These are phyloP conservation scores for Boletus sensibilis DNA, from an alignment of 768 basidiomycete species.

Conservation along the genomic window DNA sequence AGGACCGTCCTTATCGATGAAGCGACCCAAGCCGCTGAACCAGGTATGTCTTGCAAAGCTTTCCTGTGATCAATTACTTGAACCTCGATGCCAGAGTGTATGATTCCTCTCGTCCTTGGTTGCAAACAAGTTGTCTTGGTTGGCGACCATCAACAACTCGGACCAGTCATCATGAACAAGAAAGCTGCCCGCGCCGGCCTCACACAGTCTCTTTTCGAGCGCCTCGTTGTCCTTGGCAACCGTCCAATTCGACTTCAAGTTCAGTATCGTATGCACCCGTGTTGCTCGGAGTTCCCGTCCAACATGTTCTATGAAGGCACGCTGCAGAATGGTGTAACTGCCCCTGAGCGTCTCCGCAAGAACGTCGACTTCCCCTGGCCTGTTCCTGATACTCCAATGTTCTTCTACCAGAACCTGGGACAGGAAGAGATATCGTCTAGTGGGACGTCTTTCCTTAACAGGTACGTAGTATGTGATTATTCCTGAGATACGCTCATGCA, in stretches of 20 bases:
- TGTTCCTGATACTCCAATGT: slow-evolving; percentile 95
- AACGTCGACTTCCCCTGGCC: slow-evolving; percentile 99
- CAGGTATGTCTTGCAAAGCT: slow-evolving; percentile 51
- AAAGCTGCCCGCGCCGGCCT: slow-evolving; percentile 98
- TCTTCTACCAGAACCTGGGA: slow-evolving; percentile 99
- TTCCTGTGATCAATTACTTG: background rate
- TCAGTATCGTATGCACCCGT: slow-evolving; percentile 99
- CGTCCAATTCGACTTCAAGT: slow-evolving; percentile 98
- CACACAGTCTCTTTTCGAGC: slow-evolving; percentile 97
- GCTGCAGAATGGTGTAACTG: slow-evolving; percentile 97
- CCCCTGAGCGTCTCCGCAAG: slow-evolving; percentile 94
- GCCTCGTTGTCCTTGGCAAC: slow-evolving; percentile 92
- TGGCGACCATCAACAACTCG: slow-evolving; percentile 95
- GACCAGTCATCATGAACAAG: slow-evolving; percentile 99
- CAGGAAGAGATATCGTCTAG: slow-evolving; percentile 99
- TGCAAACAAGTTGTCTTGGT: slow-evolving; percentile 99
- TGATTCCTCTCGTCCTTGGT: slow-evolving; percentile 97
- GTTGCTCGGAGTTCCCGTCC: slow-evolving; percentile 97
- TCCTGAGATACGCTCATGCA: slow-evolving; percentile 4
- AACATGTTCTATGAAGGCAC: slow-evolving; percentile 99
- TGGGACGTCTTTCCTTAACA: slow-evolving; percentile 97
- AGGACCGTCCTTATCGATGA: slow-evolving; percentile 98
- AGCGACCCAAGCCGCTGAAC: slow-evolving; percentile 97
- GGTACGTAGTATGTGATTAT: slow-evolving; percentile 38
- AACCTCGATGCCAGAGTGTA: slow-evolving; percentile 69